Base-by-base conservation (phyloP, 1,139 yeast species). In the Sporopachydermia cereana region DNA sequence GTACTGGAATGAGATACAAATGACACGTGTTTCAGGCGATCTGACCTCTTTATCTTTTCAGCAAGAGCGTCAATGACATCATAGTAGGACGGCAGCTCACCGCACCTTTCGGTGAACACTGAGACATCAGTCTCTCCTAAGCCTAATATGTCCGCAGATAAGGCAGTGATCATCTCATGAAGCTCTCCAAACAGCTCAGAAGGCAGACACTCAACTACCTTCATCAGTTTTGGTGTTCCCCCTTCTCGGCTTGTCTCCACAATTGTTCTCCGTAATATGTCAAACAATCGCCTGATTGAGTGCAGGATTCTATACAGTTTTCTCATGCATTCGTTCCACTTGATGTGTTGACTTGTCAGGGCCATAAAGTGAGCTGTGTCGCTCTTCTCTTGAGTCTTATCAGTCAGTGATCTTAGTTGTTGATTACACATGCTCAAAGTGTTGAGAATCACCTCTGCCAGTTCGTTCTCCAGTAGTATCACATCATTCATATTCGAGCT, bases 191-290 rank as follows among this genome's bases (percentile, higher is more conserved):
- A 16, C 22, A 34, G 17, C 9, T 16, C 39, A 5, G 5, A 7
- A n/a, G 39, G 39, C 9, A 34, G 39, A 34, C 39, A 34, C n/a
- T 34, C 39, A 16, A 34, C 17, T 16, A 34, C 39, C 5, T 12
- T 5, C 17, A 12, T 34, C n/a, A 34, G 17, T 14, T 25, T 14
- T 7, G 22, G 39, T 20, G 5, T 21, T 34, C 12, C 22, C 18
- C 7, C 18, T 12, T 34, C 39, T 34, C 39, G 18, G 20, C 20
- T 7, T 7, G 17, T 20, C 39, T 7, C 39, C 9, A n/a, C 39
- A 7, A 34, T 34, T 7, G 12, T 34, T 7, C 39, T 12, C 9
- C 39, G 39, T n/a, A 34, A n/a, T 7, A 34, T 12, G 22, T 34
- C n/a, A n/a, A 16, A 34, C 17, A 34, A n/a, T 34, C 22, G 5